phyloP scores from a whole-genome alignment of 176 grass and related monocot genomes.

The Carex littledalei region DNA sequence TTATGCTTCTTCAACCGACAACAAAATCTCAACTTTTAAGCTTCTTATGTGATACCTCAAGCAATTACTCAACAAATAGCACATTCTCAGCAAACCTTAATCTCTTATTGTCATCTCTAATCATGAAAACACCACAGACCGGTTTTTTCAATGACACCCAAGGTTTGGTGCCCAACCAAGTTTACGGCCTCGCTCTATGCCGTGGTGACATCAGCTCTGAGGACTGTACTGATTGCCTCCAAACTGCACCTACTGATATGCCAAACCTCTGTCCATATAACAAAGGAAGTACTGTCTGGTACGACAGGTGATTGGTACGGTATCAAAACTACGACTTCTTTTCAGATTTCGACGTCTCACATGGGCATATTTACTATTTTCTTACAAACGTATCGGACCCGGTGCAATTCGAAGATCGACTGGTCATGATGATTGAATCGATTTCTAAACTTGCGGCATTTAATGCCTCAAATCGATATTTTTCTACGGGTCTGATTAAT shows the following conservation, averaged over 20 bases:
- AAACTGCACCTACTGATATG: conserved; percentile 10
- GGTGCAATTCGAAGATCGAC: background rate
- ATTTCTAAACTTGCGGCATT: background rate
- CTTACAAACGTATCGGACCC: background rate
- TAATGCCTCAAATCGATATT: background rate
- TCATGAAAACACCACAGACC: background rate
- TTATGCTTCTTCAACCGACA: background rate
- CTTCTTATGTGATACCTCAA: background rate
- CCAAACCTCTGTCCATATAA: conserved; percentile 20
- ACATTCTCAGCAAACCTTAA: conserved; percentile 32
- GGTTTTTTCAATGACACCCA: background rate
- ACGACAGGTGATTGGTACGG: conserved; percentile 37
- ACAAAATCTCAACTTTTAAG: background rate
- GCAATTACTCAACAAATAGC: conserved; percentile 19
- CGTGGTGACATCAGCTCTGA: conserved; percentile 39
- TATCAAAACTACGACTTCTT: conserved; percentile 34
- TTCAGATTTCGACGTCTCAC: background rate
- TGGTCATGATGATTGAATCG: background rate
- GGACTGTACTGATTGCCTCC: conserved; percentile 32
- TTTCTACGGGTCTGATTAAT: background rate
- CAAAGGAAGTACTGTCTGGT: conserved; percentile 32
- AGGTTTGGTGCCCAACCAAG: conserved; percentile 23
- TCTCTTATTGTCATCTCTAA: conserved; percentile 10
- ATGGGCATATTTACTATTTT: background rate
- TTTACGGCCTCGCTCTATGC: conserved; percentile 39